Evolutionary conservation across 441 rosid genomes (phyloP).

Genomic region (Croton laevigatus): DNA sequence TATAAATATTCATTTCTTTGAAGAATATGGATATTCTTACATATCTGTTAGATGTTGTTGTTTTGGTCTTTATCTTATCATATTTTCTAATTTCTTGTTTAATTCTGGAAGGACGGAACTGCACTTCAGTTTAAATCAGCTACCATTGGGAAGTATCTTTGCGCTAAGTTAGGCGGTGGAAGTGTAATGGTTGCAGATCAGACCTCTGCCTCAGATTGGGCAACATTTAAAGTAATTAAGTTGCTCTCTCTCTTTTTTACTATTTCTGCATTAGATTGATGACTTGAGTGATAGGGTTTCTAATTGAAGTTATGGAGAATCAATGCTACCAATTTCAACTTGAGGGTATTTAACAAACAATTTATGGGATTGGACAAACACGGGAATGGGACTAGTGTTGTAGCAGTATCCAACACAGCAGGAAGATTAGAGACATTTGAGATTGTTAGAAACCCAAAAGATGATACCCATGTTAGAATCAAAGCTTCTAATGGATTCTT

Average conservation of each 20-base stretch:
- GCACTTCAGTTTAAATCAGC: slow-evolving; percentile 49
- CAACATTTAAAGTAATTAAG: slow-evolving; percentile 38
- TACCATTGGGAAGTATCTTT: slow-evolving; percentile 43
- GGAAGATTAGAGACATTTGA: slow-evolving; percentile 32
- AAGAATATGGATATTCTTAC: background rate
- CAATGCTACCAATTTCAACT: slow-evolving; percentile 36
- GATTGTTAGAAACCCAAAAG: slow-evolving; percentile 32
- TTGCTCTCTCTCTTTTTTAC: too few species aligned
- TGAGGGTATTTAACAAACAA: slow-evolving; percentile 45
- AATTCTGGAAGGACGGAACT: slow-evolving; percentile 40
- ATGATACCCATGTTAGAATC: slow-evolving; percentile 37
- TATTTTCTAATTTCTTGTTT: slow-evolving; percentile 5
- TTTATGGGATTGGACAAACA: slow-evolving; percentile 37
- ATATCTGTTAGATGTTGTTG: too few species aligned
- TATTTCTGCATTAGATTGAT: too few species aligned
- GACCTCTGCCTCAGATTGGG: slow-evolving; percentile 42
- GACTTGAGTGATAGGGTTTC: too few species aligned
- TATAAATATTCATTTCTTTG: background rate
- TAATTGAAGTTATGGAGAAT: slow-evolving; percentile 47
- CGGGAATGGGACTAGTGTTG: slow-evolving; percentile 27
- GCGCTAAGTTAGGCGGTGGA: slow-evolving; percentile 53
- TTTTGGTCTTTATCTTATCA: too few species aligned
- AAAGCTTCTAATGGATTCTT: slow-evolving; percentile 48
- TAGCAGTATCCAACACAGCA: slow-evolving; percentile 30
- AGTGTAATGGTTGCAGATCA: slow-evolving; percentile 39